These are phyloP conservation scores for Clathrospora elynae DNA, from an alignment of 2,329 filamentous ascomycete genomes.

Conservation along the genomic window DNA sequence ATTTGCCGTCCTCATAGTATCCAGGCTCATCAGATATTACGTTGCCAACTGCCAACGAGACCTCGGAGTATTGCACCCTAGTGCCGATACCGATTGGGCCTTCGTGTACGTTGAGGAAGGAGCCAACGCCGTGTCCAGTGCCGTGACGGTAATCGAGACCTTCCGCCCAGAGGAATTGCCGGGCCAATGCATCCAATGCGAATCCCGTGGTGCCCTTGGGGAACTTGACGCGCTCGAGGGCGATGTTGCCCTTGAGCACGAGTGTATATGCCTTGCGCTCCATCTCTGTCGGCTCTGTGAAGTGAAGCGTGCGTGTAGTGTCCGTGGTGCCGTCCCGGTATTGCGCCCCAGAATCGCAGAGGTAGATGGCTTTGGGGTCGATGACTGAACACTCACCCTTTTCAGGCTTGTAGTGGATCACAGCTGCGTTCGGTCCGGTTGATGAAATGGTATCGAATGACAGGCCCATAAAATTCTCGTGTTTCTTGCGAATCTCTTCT, in stretches of 20 bases:
- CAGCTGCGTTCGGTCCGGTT: slow-evolving; percentile 86
- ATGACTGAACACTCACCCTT: slow-evolving; percentile 79
- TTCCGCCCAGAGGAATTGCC: slow-evolving; percentile 90
- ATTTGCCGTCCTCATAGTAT: slow-evolving; percentile 94
- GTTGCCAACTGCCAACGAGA: slow-evolving; percentile 86
- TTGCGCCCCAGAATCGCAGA: slow-evolving; percentile 97
- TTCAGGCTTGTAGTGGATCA: slow-evolving; percentile 94
- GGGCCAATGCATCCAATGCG: slow-evolving; percentile 83
- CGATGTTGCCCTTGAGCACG: slow-evolving; percentile 92
- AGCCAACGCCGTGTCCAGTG: slow-evolving; percentile 94
- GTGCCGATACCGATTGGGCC: slow-evolving; percentile 96
- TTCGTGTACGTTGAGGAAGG: slow-evolving; percentile 95
- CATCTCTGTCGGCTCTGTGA: slow-evolving; percentile 79
- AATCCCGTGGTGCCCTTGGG: slow-evolving; percentile 95
- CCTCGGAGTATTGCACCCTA: slow-evolving; percentile 86
- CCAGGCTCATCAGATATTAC: slow-evolving; percentile 96
- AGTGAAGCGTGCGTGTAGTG: slow-evolving; percentile 91
- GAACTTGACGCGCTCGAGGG: slow-evolving; percentile 82
- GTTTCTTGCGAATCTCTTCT: slow-evolving; percentile 71
- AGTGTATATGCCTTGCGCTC: slow-evolving; percentile 91
- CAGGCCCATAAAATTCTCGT: slow-evolving; percentile 80
- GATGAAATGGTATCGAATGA: slow-evolving; percentile 97
- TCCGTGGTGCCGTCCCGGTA: slow-evolving; percentile 96
- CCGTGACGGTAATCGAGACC: slow-evolving; percentile 96
- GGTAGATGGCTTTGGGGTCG: slow-evolving; percentile 83